Evolutionary conservation across 768 basidiomycete genomes (phyloP).

Genomic region (Tylopilus rubrobrunneus): DNA sequence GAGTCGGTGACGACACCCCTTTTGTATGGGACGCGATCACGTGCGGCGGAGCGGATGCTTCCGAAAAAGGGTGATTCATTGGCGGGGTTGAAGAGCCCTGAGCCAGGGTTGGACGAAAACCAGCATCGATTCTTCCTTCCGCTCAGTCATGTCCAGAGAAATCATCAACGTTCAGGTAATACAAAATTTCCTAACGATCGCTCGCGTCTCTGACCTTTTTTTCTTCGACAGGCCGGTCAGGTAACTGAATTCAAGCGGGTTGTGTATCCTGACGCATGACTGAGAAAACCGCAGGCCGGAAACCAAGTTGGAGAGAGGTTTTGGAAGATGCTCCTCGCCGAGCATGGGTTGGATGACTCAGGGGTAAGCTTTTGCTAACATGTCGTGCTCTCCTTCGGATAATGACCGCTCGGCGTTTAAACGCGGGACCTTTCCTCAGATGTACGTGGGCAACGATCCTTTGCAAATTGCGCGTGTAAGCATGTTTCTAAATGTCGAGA

Average conservation of each 20-base stretch:
- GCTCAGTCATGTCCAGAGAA: conserved; percentile 60
- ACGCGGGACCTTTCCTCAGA: conserved; percentile 32
- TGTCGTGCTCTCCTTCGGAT: conserved; percentile 6
- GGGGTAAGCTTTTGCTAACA: conserved; percentile 45
- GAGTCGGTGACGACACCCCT: too few species aligned
- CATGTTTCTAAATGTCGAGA: conserved; percentile 3
- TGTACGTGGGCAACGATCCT: conserved; percentile 70
- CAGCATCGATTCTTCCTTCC: conserved; percentile 15
- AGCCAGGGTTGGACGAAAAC: conserved; percentile 2
- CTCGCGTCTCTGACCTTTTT: conserved; percentile 4
- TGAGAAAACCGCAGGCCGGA: conserved; percentile 48
- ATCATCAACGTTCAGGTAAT: conserved; percentile 78
- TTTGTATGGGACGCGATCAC: conserved; percentile 27
- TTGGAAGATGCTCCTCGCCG: conserved; percentile 83
- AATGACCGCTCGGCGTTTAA: conserved; percentile 16
- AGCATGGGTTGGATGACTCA: conserved; percentile 74
- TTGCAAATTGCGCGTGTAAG: conserved; percentile 70
- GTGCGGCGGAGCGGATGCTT: conserved; percentile 16
- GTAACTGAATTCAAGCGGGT: conserved; percentile 32
- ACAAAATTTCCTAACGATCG: background rate
- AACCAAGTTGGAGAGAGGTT: conserved; percentile 83
- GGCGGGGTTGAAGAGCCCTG: conserved; percentile 4
- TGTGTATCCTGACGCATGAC: conserved; percentile 18
- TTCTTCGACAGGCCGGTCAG: conserved; percentile 58
- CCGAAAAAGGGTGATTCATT: conserved; percentile 11